Evolutionary conservation across 2,329 filamentous ascomycete species (phyloP).

Genomic region (Colletotrichum neosansevieriae): DNA sequence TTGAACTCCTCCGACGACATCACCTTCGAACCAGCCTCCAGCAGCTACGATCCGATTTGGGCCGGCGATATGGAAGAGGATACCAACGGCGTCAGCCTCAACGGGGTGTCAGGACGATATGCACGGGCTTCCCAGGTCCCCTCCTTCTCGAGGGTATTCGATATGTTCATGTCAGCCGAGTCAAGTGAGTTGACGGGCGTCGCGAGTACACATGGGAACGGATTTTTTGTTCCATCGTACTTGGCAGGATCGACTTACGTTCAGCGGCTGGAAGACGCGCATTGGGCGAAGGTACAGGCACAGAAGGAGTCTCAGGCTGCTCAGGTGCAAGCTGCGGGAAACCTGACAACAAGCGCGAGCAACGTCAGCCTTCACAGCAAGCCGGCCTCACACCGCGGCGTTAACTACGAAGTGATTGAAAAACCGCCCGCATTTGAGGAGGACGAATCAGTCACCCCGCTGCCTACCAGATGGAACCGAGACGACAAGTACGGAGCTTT

Average conservation of each 20-base stretch:
- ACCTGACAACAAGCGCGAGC: constrained; percentile 64
- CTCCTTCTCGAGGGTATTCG: constrained; percentile 65
- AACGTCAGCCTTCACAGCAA: constrained; percentile 66
- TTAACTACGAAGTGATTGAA: constrained; percentile 88
- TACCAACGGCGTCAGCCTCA: constrained; percentile 45
- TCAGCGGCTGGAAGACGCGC: constrained; percentile 77
- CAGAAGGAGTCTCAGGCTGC: constrained; percentile 62
- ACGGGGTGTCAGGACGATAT: constrained; percentile 44
- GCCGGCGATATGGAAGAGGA: constrained; percentile 50
- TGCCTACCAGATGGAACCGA: constrained; percentile 87
- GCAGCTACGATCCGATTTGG: constrained; percentile 41
- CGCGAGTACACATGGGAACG: constrained; percentile 47
- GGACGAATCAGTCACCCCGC: constrained; percentile 69
- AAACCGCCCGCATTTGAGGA: constrained; percentile 72
- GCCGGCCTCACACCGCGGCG: constrained; percentile 76
- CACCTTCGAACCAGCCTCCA: constrained; percentile 50
- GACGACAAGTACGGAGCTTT: constrained; percentile 79
- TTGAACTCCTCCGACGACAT: constrained; percentile 61
- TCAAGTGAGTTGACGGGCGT: constrained; percentile 40
- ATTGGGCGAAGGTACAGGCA: constrained; percentile 69
- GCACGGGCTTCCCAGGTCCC: constrained; percentile 50
- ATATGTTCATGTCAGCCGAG: constrained; percentile 56
- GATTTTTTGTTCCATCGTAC: constrained; percentile 88
- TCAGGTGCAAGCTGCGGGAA: constrained; percentile 56
- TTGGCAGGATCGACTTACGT: constrained; percentile 83